Base-by-base conservation (phyloP, 148 eudicot species). In the Rhododendron molle region DNA sequence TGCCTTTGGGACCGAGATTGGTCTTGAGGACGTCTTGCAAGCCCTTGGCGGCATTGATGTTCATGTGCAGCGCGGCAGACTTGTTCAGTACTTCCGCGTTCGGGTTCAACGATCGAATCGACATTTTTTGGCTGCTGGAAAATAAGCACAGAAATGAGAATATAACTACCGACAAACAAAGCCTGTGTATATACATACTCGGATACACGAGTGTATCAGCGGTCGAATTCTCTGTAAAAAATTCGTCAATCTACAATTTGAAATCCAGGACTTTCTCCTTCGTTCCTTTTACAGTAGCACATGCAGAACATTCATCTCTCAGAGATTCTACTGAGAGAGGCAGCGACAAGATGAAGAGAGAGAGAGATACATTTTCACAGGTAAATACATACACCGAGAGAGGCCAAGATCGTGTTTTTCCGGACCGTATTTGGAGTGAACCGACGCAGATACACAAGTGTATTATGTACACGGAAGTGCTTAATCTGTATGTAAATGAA, bases 1-100 rank as follows among this genome's bases (percentile, higher is more conserved):
- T 96, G 89, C 98, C 99, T 86, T 94, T 95, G 44, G 99, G 99
- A n/a, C 99, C 99, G 38, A 97, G 98, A 87, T 97, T 97, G 56
- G 93, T 89, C 89, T 94, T 97, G 85, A 97, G 98, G 58, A 97
- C 99, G 65, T 95, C 99, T 72, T 93, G 96, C 78, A 97, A 87
- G 43, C 99, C 98, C 90, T 94, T 97, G 32, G 99, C 95, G 62
- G 99, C 99, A 83, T 94, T 97, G 90, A 97, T 97, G 87, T 92
- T 95, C 98, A 95, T 97, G 83, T 94, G 98, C 81, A 97, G 98
- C 34, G 98, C 99, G 76, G 95, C 96, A 0, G 97, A 94, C 87
- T 97, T 97, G 98, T 97, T 97, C 26, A 97, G 94, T 43, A 97
- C 99, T 73, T 97, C 99, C 12, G 98, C 99, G 84, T 97, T 97